Conservation (phyloP, 2,329 filamentous ascomycete genomes). For the Venturia carpophila region DNA sequence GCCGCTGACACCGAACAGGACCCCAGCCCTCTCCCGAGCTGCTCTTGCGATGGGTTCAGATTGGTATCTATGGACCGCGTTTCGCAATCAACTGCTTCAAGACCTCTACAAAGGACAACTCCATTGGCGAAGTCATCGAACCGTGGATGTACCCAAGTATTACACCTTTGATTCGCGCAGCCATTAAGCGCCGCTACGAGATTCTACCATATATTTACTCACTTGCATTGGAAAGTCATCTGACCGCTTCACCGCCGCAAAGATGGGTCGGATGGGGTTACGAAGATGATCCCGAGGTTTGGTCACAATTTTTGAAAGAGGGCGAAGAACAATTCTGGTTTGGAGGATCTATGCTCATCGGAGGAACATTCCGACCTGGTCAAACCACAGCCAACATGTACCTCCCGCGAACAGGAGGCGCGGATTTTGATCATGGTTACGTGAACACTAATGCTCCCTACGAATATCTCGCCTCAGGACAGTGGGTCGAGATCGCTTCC, state of each 20-base stretch:
- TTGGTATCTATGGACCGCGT: conserved; percentile 60
- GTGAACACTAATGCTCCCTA: conserved; percentile 56
- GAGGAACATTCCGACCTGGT: conserved; percentile 58
- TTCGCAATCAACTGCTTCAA: conserved; percentile 77
- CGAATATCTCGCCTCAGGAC: conserved; percentile 47
- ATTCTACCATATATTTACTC: conserved; percentile 66
- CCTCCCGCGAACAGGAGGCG: conserved; percentile 39
- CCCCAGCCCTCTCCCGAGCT: conserved; percentile 64
- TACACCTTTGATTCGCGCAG: conserved; percentile 52
- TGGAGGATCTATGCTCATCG: conserved; percentile 57
- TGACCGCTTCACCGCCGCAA: conserved; percentile 55
- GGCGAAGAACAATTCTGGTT: conserved; percentile 69
- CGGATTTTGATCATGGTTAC: conserved; percentile 43
- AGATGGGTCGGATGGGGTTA: conserved; percentile 69
- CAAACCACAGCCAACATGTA: conserved; percentile 51
- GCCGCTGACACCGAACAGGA: conserved; percentile 49
- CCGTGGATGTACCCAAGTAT: conserved; percentile 70
- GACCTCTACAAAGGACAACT: conserved; percentile 57
- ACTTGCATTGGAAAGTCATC: conserved; percentile 54
- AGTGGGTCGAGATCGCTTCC: conserved; percentile 46
- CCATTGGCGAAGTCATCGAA: conserved; percentile 64
- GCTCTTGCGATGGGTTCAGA: conserved; percentile 64
- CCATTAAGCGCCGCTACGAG: conserved; percentile 64
- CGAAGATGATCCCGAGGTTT: conserved; percentile 58
- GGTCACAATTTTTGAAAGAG: conserved; percentile 49